A percentile compares a stretch with the other conserved stretches of the same genome.
phyloP scores from a whole-genome alignment of 768 basidiomycete genomes.

The Psilocybe subaeruginosa region DNA sequence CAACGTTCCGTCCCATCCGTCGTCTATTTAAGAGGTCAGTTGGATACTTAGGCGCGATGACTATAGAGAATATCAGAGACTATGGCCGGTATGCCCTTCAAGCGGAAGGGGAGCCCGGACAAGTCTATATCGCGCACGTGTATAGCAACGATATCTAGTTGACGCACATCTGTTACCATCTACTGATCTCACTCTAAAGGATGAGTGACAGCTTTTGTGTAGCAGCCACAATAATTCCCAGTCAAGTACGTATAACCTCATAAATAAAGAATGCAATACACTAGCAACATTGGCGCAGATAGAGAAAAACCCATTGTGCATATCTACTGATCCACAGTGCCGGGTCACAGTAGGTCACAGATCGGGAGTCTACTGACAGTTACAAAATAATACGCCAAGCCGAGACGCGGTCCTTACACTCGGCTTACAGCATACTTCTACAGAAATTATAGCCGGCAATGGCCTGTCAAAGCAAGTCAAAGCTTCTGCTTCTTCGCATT shows the following conservation, averaged over 20 bases:
- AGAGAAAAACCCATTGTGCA: background rate
- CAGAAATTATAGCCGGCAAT: background rate
- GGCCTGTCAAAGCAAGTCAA: background rate
- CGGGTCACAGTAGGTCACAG: background rate
- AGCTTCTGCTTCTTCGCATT: conserved; percentile 15
- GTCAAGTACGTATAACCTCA: background rate
- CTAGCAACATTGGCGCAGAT: background rate
- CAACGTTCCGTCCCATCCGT: conserved; percentile 14
- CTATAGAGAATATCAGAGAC: conserved; percentile 4
- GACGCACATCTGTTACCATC: conserved; percentile 8
- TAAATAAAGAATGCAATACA: background rate
- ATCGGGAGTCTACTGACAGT: background rate
- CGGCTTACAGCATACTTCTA: background rate
- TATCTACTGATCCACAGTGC: background rate
- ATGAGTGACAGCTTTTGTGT: background rate
- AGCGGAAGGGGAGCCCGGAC: conserved; percentile 19
- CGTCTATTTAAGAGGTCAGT: conserved; percentile 3
- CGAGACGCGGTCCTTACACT: background rate
- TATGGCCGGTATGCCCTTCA: conserved; percentile 23
- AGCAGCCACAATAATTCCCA: no score
- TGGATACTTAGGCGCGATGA: conserved; percentile 11
- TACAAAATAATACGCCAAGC: background rate
- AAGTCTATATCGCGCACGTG: conserved; percentile 11
- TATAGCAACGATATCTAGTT: conserved; percentile 23
- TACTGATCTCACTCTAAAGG: background rate